A percentile compares a stretch with the other conserved stretches of the same genome.
These are phyloP conservation scores for Primulina huaijiensis DNA, from an alignment of 257 asterid species.

Conservation along the genomic window DNA sequence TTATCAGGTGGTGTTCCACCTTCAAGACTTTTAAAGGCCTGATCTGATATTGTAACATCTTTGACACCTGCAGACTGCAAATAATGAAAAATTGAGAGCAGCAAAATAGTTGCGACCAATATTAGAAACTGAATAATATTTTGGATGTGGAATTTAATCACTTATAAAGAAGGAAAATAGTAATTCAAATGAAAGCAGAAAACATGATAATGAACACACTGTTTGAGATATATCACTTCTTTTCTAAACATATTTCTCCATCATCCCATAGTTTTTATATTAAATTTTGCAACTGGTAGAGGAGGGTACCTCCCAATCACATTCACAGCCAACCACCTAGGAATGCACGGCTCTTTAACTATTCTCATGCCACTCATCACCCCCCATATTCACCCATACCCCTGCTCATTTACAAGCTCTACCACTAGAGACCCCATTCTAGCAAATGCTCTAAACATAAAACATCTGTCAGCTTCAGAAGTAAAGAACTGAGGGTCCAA, in stretches of 20 bases:
- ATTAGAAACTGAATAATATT: neutral
- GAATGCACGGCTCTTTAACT: neutral
- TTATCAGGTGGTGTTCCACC: neutral
- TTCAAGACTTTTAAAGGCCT: neutral
- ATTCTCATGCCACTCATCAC: neutral
- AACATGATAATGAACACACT: neutral
- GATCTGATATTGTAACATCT: neutral
- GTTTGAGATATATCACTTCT: neutral
- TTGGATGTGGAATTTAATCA: neutral
- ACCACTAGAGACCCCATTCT: neutral
- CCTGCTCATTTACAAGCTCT: neutral
- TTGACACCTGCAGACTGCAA: neutral
- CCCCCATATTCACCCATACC: neutral
- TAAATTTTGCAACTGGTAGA: neutral
- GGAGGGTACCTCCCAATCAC: neutral
- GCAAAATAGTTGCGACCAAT: neutral
- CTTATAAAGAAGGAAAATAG: neutral
- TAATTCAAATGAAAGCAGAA: neutral
- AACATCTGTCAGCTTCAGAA: neutral
- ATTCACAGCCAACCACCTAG: neutral
- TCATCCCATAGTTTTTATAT: neutral
- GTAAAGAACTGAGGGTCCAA: neutral
- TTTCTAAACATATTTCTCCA: neutral
- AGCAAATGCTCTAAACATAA: neutral
- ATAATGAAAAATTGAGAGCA: neutral